These are phyloP conservation scores for Magnaporthiopsis incrustans DNA, from an alignment of 2,329 filamentous ascomycete species.

Conservation along the genomic window DNA sequence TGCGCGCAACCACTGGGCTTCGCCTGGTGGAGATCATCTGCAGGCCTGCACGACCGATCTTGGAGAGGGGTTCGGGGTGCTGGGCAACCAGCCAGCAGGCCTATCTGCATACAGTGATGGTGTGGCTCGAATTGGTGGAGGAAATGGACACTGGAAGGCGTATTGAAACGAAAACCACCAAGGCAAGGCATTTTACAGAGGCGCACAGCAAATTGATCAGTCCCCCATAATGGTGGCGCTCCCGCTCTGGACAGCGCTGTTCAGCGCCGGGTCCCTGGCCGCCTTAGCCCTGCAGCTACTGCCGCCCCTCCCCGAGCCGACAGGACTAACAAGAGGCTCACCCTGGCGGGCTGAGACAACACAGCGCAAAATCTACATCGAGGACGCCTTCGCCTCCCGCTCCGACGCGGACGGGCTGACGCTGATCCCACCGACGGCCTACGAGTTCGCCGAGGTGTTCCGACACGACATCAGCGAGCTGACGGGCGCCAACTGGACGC, in stretches of 20 bases:
- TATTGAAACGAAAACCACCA: too few relatives aligned
- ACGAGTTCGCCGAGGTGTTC: constrained; percentile 39
- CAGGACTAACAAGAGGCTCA: neutral
- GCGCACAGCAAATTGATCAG: too few relatives aligned
- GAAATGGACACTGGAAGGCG: too few relatives aligned
- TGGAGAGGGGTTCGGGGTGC: too few relatives aligned
- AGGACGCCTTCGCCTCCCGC: constrained; percentile 28
- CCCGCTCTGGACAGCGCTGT: neutral
- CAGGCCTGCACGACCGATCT: too few relatives aligned
- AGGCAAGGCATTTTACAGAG: too few relatives aligned
- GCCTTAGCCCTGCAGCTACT: constrained; percentile 4
- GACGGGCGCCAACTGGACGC: constrained; percentile 11
- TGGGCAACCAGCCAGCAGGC: too few relatives aligned
- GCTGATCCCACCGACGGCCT: constrained; percentile 42
- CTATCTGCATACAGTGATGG: too few relatives aligned
- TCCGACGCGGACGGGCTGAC: constrained; percentile 39
- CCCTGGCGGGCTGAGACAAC: neutral
- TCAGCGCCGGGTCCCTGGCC: neutral
- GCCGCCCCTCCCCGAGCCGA: neutral
- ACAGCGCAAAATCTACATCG: constrained; percentile 32
- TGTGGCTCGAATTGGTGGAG: too few relatives aligned
- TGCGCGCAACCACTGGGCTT: too few relatives aligned
- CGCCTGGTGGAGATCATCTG: too few relatives aligned
- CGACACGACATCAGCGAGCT: constrained; percentile 19
- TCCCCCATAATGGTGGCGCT: neutral